A percentile compares a stretch with the other conserved stretches of the same genome.
Conservation (phyloP, 2,329 filamentous ascomycete genomes). For the Verruconis gallopava region DNA sequence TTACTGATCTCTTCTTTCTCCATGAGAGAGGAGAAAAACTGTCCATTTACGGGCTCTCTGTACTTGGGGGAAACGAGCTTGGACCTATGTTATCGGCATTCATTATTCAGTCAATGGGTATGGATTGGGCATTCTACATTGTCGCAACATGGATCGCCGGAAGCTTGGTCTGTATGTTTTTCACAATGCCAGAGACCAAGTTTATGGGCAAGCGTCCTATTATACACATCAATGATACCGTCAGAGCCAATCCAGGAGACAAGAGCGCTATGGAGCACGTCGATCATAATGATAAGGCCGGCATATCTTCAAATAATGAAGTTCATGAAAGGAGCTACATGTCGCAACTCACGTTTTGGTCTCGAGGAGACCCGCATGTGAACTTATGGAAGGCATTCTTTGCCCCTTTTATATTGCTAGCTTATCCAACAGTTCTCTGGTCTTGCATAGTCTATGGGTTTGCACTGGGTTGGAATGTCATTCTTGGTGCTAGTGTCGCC, state of each 20-base stretch:
- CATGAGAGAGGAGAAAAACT: slow-evolving; percentile 25
- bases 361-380: slow-evolving; percentile 14
- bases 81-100: slow-evolving; percentile 28
- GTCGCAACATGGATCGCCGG: slow-evolving; percentile 19
- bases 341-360: slow-evolving; percentile 11
- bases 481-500: slow-evolving; percentile 16
- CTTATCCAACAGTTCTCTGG: slow-evolving; percentile 18
- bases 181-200: slow-evolving; percentile 26
- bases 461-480: slow-evolving; percentile 20
- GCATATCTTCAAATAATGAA: too few species aligned
- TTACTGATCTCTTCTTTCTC: slow-evolving; percentile 22
- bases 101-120: slow-evolving; percentile 27
- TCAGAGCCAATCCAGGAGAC: not conserved
- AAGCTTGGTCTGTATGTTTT: slow-evolving; percentile 24
- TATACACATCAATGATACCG: not conserved
- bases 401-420: slow-evolving; percentile 14
- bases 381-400: slow-evolving; percentile 14
- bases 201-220: slow-evolving; percentile 19
- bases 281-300: not conserved
- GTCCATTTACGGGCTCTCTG: slow-evolving; percentile 28
- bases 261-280: not conserved
- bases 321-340: slow-evolving; percentile 11
- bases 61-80: slow-evolving; percentile 28
- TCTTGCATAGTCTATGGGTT: slow-evolving; percentile 17
- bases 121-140: slow-evolving; percentile 31